A percentile compares a stretch with the other conserved stretches of the same genome.
Evolutionary conservation across 345 rosid species (phyloP).

Genomic region (Camelina hispida): DNA sequence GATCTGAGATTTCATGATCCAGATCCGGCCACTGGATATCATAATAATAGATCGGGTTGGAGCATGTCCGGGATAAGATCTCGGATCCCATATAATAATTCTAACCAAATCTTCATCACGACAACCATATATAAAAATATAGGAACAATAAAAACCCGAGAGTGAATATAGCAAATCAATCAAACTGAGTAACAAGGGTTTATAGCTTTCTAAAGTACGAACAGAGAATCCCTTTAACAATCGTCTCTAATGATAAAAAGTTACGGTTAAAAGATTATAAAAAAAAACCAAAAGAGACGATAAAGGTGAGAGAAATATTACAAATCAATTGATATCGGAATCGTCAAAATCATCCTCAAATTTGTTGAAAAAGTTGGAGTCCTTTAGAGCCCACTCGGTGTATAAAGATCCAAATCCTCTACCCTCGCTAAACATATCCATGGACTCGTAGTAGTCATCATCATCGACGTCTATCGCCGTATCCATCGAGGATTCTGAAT

Average conservation of each 20-base stretch:
- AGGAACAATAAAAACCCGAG: background rate
- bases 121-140: background rate
- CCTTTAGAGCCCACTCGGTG: background rate
- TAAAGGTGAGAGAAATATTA: background rate
- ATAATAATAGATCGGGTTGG: too few species aligned
- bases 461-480: slow-evolving; percentile 67
- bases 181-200: background rate
- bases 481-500: slow-evolving; percentile 50
- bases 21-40: too few species aligned
- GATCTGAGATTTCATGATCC: too few species aligned
- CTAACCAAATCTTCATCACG: background rate
- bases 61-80: too few species aligned
- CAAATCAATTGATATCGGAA: slow-evolving; percentile 65
- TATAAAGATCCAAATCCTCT: slow-evolving; percentile 40
- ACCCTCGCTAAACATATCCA: slow-evolving; percentile 54
- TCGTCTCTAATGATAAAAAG: background rate
- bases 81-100: background rate
- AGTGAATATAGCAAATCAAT: background rate
- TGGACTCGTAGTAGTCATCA: slow-evolving; percentile 51
- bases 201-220: background rate
- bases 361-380: slow-evolving; percentile 71
- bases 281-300: background rate
- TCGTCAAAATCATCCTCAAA: slow-evolving; percentile 89
- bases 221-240: background rate
- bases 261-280: background rate